These are phyloP conservation scores for Mortierella sp. DNA, from an alignment of 371 early-diverging fungal genomes.

Conservation along the genomic window DNA sequence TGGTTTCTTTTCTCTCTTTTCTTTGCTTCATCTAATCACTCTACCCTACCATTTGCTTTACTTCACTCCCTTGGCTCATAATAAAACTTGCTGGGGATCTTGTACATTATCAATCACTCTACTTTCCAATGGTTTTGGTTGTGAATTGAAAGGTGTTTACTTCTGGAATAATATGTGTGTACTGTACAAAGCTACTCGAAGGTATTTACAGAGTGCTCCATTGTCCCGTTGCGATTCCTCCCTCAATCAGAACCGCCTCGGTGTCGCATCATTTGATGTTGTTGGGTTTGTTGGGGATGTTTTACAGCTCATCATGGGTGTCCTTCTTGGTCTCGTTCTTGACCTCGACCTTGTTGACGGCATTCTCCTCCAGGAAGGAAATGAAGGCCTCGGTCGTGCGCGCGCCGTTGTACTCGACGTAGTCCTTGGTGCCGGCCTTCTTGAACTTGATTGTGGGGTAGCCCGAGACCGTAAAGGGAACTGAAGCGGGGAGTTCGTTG, in stretches of 20 bases:
- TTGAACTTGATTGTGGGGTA: conserved; percentile 96
- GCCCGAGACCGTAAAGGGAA: conserved; percentile 78
- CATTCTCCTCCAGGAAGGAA: conserved; percentile 74
- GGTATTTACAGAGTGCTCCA: background rate
- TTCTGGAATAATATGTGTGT: background rate
- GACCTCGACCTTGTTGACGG: conserved; percentile 44
- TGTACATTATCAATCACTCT: background rate
- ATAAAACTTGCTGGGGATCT: background rate
- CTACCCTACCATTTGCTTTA: background rate
- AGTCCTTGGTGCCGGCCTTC: conserved; percentile 72
- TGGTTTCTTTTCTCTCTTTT: background rate
- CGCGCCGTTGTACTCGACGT: conserved; percentile 88
- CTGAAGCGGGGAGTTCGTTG: conserved; percentile 88
- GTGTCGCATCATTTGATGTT: background rate
- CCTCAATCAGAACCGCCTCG: background rate
- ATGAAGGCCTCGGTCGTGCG: conserved; percentile 80
- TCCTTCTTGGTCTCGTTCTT: conserved; percentile 9
- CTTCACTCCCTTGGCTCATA: background rate
- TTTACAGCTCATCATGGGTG: conserved; percentile 22
- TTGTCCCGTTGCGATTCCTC: background rate
- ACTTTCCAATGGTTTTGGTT: background rate
- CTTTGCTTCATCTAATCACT: background rate
- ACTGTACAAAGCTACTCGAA: conserved; percentile 7
- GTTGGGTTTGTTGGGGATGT: background rate
- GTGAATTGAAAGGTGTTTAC: background rate